Evolutionary conservation across 1,139 yeast genomes (phyloP), one percentile per base, ranked within the genome.

Genomic region (Arxiozyma telluris): DNA sequence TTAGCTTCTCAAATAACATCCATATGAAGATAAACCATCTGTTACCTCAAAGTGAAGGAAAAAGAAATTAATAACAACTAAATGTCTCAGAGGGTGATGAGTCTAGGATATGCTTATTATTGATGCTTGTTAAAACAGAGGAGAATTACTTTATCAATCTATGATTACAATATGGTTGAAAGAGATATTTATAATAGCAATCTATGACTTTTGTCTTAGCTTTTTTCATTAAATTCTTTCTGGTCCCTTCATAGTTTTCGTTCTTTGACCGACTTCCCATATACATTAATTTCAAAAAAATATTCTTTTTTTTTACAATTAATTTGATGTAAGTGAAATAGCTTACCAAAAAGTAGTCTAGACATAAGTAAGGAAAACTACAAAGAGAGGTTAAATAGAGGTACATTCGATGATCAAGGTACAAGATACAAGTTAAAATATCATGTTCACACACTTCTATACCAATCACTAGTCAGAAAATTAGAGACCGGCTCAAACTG

Each of bases 381-480:
- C n/a, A 34, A 15, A 15, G 39, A 34, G 39, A 34, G 12, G 4
- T 34, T 34, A 34, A 15, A 12, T 12, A 34, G 39, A 34, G n/a
- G 6, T 8, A 27, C 4, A 4, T 7, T 34, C 44, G 41, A 41
- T 7, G 9, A 34, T 21, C 27, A n/a, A 17, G 11, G 9, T 23
- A 15, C 22, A 22, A n/a, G n/a, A 45, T 27, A 25, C 21, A 45
- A 25, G 12, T 41, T 5, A 12, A 5, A 41, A 27, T 20, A 30
- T 15, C 41, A 41, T 64, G 65, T 63, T 47, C 55, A 55, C 65
- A 64, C 64, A 52, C 65, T 64, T 64, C 67, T 64, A 64, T 64
- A 62, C 64, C 66, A 56, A 53, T 54, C 58, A 55, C 51, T 53
- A 55, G 63, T 62, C 39, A 27, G 49, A 23, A 51, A 21, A 47